These are phyloP conservation scores for Hypoxylon sp. DNA, from an alignment of 2,329 filamentous ascomycete genomes.

Conservation along the genomic window DNA sequence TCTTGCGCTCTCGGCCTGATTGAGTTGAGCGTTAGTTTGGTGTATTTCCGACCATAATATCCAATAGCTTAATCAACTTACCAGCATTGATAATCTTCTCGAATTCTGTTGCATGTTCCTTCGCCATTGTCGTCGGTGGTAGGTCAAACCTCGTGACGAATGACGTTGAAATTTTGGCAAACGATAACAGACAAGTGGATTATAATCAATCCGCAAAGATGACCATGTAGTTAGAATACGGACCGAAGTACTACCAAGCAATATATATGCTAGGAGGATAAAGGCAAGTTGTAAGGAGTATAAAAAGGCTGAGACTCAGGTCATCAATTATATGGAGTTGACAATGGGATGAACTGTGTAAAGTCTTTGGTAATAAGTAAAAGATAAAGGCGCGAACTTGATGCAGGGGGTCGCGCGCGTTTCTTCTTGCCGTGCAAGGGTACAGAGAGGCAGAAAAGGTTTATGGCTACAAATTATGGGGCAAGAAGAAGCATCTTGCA, in stretches of 20 bases:
- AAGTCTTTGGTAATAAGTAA: neutral
- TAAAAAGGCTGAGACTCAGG: conserved; percentile 9
- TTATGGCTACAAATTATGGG: neutral
- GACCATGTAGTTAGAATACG: neutral
- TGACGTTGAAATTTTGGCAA: conserved; percentile 13
- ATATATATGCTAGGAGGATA: neutral
- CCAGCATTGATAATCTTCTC: conserved; percentile 70
- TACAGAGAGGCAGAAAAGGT: neutral
- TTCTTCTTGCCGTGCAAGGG: conserved; percentile 19
- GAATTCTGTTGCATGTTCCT: conserved; percentile 64
- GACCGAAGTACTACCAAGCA: neutral
- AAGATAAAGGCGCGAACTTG: conserved; percentile 23
- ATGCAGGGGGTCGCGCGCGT: conserved; percentile 39
- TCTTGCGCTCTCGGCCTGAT: conserved; percentile 76
- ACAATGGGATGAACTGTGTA: conserved; percentile 20
- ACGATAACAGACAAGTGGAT: neutral
- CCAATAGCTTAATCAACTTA: conserved; percentile 49
- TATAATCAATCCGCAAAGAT: conserved; percentile 15
- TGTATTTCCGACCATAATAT: neutral
- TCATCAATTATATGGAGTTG: conserved; percentile 18
- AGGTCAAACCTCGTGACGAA: conserved; percentile 21
- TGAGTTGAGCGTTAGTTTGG: conserved; percentile 21
- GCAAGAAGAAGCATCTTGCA: neutral
- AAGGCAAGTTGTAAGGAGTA: neutral
- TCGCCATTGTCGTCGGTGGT: conserved; percentile 56